A percentile compares a stretch with the other conserved stretches of the same genome.
Conservation (phyloP, 805 yeast species). For the Wickerhamiella cacticola region DNA sequence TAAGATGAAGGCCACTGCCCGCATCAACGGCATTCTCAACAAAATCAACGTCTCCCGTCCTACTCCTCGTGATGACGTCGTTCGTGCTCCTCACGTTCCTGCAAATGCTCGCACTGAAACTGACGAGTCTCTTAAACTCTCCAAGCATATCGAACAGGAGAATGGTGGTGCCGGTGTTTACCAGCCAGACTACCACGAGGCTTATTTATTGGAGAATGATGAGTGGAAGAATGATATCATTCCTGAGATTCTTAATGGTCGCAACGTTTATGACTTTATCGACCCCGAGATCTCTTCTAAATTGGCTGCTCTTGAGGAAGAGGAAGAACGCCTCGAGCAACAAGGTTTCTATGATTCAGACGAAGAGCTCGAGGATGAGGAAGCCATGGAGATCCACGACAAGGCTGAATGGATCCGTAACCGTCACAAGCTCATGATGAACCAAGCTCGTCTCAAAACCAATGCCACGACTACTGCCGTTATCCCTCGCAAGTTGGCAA, state of each 20-base stretch:
- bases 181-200: constrained; percentile 86
- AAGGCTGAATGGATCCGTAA: constrained; percentile 94
- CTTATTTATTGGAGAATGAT: constrained; percentile 83
- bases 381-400: constrained; percentile 54
- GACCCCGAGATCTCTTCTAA: constrained; percentile 92
- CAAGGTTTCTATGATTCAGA: constrained; percentile 96
- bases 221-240: constrained; percentile 95
- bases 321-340: constrained; percentile 82
- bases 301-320: constrained; percentile 89
- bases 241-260: constrained; percentile 95
- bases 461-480: constrained; percentile 76
- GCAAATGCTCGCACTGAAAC: constrained; percentile 70
- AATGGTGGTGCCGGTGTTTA: constrained; percentile 99
- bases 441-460: constrained; percentile 76
- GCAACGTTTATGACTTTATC: constrained; percentile 91
- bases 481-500: constrained; percentile 77
- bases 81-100: constrained; percentile 69
- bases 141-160: constrained; percentile 81
- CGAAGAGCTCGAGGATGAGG: constrained; percentile 51
- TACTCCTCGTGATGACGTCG: constrained; percentile 68
- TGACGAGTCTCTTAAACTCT: constrained; percentile 45
- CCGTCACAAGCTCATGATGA: constrained; percentile 86
- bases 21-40: constrained; percentile 79
- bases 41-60: constrained; percentile 94
- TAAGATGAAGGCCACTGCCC: constrained; percentile 83